phyloP scores from a whole-genome alignment of 1,139 yeast species.

The Candida pseudoviswanathii region DNA sequence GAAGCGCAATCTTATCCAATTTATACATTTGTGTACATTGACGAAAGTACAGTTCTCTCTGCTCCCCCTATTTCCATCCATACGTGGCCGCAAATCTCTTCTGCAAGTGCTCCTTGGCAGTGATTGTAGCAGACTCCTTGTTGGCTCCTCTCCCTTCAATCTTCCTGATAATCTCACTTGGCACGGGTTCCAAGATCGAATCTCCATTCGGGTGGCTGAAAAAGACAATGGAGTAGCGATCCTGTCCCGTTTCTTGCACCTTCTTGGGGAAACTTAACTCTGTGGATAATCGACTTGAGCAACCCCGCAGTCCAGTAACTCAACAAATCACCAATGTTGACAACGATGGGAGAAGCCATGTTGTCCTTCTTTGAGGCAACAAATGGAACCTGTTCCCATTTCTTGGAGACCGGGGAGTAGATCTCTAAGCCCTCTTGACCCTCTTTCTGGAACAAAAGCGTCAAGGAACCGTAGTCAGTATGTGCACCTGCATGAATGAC shows the following conservation, averaged over 20 bases:
- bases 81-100: slow-evolving; percentile 71
- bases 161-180: slow-evolving; percentile 51
- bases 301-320: slow-evolving; percentile 81
- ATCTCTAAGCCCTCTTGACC: slow-evolving; percentile 78
- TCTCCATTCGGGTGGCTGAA: slow-evolving; percentile 79
- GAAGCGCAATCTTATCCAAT: too few species aligned
- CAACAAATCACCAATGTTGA: slow-evolving; percentile 76
- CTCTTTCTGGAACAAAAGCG: slow-evolving; percentile 67
- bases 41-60: too few species aligned
- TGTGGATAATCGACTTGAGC: slow-evolving; percentile 69
- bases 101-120: slow-evolving; percentile 69
- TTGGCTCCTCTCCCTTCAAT: slow-evolving; percentile 53
- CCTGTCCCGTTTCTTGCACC: slow-evolving; percentile 58
- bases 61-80: slow-evolving; percentile 22
- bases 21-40: too few species aligned
- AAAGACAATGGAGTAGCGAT: slow-evolving; percentile 78
- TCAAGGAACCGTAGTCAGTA: slow-evolving; percentile 77
- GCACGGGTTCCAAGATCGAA: slow-evolving; percentile 69
- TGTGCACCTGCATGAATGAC: slow-evolving; percentile 82
- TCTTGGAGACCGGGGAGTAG: slow-evolving; percentile 49
- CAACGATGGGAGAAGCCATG: slow-evolving; percentile 65
- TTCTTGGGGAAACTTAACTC: slow-evolving; percentile 62
- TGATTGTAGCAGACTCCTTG: slow-evolving; percentile 37
- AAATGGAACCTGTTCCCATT: slow-evolving; percentile 69
- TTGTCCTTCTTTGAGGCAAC: slow-evolving; percentile 35